Conservation (phyloP, 371 early-diverging fungal species). For the Dichotomocladium elegans region DNA sequence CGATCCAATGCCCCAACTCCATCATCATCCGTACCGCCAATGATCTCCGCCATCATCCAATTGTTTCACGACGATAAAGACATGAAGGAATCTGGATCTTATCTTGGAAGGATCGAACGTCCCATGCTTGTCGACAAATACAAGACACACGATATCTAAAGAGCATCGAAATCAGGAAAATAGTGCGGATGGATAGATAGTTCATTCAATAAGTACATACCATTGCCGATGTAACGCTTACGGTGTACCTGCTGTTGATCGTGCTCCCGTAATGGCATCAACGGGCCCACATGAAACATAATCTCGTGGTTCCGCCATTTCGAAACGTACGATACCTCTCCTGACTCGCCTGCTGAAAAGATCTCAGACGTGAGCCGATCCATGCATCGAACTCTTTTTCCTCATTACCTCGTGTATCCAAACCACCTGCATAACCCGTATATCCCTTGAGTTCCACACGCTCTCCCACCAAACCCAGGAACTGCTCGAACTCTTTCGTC, state of each 20-base stretch:
- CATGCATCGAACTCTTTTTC: neutral
- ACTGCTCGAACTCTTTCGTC: slow-evolving; percentile 58
- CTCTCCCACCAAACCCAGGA: slow-evolving; percentile 70
- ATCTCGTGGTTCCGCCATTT: slow-evolving; percentile 76
- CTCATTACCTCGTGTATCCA: slow-evolving; percentile 71
- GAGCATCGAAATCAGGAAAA: too few relatives aligned
- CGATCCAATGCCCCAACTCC: neutral
- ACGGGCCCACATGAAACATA: slow-evolving; percentile 81
- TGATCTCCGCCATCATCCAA: slow-evolving; percentile 23
- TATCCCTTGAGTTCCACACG: slow-evolving; percentile 71
- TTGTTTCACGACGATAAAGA: slow-evolving; percentile 62
- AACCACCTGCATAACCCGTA: slow-evolving; percentile 76
- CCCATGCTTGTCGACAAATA: slow-evolving; percentile 57
- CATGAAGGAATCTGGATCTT: slow-evolving; percentile 68
- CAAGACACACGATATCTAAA: slow-evolving; percentile 66
- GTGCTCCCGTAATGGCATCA: slow-evolving; percentile 64
- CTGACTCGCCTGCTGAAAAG: slow-evolving; percentile 59
- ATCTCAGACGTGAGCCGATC: neutral
- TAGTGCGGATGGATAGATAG: too few relatives aligned
- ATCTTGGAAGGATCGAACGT: slow-evolving; percentile 62
- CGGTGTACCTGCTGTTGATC: slow-evolving; percentile 79
- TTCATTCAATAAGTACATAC: slow-evolving; percentile 12
- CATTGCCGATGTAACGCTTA: slow-evolving; percentile 85
- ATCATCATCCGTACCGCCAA: slow-evolving; percentile 29
- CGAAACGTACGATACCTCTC: slow-evolving; percentile 67